Conservation (phyloP, 73 alveolate species). For the Uronychia setigera region DNA sequence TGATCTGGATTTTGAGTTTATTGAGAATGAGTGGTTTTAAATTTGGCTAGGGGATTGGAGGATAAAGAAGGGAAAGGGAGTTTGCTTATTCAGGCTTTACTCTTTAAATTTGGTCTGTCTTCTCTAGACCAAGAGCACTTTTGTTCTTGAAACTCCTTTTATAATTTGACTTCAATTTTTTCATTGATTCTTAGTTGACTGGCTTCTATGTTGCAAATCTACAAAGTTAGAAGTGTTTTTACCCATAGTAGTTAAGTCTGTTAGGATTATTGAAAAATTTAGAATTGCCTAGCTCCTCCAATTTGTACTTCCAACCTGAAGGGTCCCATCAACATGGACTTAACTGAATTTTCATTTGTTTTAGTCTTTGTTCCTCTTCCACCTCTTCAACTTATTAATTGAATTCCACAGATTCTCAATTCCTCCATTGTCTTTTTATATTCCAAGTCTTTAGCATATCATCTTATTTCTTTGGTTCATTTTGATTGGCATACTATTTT, state of each 20-base stretch:
- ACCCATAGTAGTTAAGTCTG: background rate
- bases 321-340: background rate
- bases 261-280: background rate
- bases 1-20: too few relatives aligned
- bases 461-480: background rate
- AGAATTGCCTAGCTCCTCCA: background rate
- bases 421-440: background rate
- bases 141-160: background rate
- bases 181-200: too few relatives aligned
- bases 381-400: background rate
- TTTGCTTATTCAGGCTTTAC: background rate
- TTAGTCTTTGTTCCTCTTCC: background rate
- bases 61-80: background rate
- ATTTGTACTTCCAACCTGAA: background rate
- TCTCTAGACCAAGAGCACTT: background rate
- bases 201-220: background rate
- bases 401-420: background rate
- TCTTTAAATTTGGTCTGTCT: background rate
- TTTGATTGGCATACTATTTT: background rate
- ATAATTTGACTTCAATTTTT: too few relatives aligned
- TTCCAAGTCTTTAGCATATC: background rate
- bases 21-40: too few relatives aligned
- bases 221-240: too few relatives aligned
- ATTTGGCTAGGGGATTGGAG: background rate
- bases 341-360: background rate